Conservation (phyloP, 306 rosid genomes). For the Casuarina glauca region DNA sequence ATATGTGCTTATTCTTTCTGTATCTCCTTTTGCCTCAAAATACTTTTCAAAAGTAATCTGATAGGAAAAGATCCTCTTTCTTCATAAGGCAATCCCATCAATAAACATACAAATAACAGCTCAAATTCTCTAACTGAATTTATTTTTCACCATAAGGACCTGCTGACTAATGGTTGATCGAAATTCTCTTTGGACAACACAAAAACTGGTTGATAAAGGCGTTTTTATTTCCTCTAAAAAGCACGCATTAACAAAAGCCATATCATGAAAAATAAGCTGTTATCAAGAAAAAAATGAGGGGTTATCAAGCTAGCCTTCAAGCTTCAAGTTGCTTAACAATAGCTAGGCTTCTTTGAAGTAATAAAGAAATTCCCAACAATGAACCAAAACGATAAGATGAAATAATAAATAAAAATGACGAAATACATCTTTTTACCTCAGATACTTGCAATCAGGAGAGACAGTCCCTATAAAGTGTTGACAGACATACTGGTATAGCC, state of each 20-base stretch:
- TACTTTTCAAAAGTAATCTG: neutral
- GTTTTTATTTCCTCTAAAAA: too few relatives aligned
- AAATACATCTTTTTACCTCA: conserved; percentile 51
- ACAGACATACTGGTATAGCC: conserved; percentile 84
- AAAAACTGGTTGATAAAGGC: neutral
- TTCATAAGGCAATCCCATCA: neutral
- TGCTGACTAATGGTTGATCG: neutral
- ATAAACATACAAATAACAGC: neutral
- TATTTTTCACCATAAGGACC: too few relatives aligned
- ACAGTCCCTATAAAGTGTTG: conserved; percentile 88
- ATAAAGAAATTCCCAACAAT: conserved; percentile 1
- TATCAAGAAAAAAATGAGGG: too few relatives aligned
- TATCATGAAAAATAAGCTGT: too few relatives aligned
- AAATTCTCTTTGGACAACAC: neutral
- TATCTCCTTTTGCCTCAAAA: neutral
- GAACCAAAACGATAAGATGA: conserved; percentile 26
- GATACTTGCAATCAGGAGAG: conserved; percentile 90
- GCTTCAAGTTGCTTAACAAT: neutral
- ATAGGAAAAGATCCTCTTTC: neutral
- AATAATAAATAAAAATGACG: conserved; percentile 8
- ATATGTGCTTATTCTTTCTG: neutral
- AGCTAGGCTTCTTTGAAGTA: neutral
- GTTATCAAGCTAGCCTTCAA: neutral
- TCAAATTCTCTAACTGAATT: too few relatives aligned
- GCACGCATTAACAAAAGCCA: neutral